Conservation (phyloP, 2,329 filamentous ascomycete genomes). For the Penicillium palitans region DNA sequence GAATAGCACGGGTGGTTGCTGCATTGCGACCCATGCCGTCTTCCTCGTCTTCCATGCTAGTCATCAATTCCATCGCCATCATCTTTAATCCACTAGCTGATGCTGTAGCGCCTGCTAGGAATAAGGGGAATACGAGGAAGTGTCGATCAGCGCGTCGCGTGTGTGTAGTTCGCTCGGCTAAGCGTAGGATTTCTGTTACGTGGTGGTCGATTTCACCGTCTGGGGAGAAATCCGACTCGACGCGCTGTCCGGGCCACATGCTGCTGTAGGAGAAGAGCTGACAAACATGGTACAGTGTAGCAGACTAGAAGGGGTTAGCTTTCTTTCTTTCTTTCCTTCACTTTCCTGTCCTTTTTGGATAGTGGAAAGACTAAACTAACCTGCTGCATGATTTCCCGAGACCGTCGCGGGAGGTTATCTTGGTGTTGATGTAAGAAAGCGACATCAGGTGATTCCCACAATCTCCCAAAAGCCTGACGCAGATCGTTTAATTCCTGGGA, state of each 20-base stretch:
- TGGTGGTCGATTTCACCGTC: conserved; percentile 48
- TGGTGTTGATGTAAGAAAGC: conserved; percentile 39
- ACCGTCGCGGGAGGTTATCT: conserved; percentile 38
- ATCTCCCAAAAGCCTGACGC: conserved; percentile 38
- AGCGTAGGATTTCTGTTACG: conserved; percentile 47
- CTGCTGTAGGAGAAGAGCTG: conserved; percentile 56
- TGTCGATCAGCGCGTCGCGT: conserved; percentile 44
- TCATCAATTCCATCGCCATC: conserved; percentile 51
- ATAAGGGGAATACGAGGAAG: conserved; percentile 55
- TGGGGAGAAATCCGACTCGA: conserved; percentile 40
- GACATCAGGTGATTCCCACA: conserved; percentile 43
- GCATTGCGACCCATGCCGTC: conserved; percentile 50
- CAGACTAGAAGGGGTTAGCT: conserved; percentile 13
- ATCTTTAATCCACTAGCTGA: conserved; percentile 46
- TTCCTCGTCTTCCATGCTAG: conserved; percentile 49
- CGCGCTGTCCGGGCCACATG: conserved; percentile 53
- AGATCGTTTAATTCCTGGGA: conserved; percentile 39
- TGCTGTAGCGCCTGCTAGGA: conserved; percentile 53
- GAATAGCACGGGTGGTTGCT: conserved; percentile 45
- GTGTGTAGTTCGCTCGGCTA: conserved; percentile 44
- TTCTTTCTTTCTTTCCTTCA: no score
- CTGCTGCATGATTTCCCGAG: conserved; percentile 46
- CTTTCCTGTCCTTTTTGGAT: no score
- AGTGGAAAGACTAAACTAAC: conserved; percentile 31
- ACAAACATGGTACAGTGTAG: conserved; percentile 52